phyloP scores from a whole-genome alignment of 768 basidiomycete species.

The Boletus reticulatus region DNA sequence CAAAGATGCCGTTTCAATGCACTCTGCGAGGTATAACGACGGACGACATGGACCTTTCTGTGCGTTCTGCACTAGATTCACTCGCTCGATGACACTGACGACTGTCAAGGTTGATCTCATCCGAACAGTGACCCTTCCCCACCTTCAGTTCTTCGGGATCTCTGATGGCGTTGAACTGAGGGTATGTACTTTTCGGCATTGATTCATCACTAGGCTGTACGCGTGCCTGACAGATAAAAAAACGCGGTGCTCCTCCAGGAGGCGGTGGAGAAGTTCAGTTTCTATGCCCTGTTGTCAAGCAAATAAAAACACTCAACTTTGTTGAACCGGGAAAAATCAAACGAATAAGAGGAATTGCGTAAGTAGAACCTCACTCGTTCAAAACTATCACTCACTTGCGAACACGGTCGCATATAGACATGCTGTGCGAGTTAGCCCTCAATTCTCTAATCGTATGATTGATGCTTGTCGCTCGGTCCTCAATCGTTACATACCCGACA shows the following conservation, averaged over 20 bases:
- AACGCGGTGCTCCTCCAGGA: constrained; percentile 84
- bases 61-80: constrained; percentile 35
- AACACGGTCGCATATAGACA: constrained; percentile 52
- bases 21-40: constrained; percentile 90
- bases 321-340: constrained; percentile 89
- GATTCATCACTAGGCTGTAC: background rate
- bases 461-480: constrained; percentile 89
- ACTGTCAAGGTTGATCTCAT: constrained; percentile 73
- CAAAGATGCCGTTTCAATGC: constrained; percentile 80
- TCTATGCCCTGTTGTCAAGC: constrained; percentile 87
- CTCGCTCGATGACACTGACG: constrained; percentile 1
- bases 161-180: constrained; percentile 88
- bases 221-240: constrained; percentile 68
- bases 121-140: constrained; percentile 86
- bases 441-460: constrained; percentile 97
- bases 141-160: constrained; percentile 87
- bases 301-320: constrained; percentile 91
- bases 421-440: constrained; percentile 94
- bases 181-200: constrained; percentile 39
- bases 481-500: constrained; percentile 96
- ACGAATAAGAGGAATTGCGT: constrained; percentile 95
- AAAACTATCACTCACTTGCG: background rate
- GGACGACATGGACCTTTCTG: constrained; percentile 89
- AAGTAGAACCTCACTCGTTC: constrained; percentile 33
- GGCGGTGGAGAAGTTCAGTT: constrained; percentile 96